phyloP scores from a whole-genome alignment of 2,329 filamentous ascomycete genomes.

The Trichoderma hamatum region DNA sequence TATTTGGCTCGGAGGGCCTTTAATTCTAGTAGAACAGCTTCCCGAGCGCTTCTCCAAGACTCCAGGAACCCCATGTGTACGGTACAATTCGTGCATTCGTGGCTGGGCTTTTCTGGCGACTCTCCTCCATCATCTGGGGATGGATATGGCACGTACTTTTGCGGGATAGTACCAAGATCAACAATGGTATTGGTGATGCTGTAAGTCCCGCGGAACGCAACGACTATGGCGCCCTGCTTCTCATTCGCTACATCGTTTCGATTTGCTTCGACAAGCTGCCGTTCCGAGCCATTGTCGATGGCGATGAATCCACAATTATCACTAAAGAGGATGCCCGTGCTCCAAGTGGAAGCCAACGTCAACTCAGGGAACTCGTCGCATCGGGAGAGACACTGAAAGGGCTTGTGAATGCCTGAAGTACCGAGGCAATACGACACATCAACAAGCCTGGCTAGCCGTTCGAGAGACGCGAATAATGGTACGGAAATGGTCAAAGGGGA shows the following conservation, averaged over 20 bases:
- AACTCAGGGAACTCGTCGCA: slow-evolving; percentile 83
- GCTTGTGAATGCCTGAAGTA: slow-evolving; percentile 75
- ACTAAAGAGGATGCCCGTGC: slow-evolving; percentile 81
- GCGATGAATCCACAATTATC: slow-evolving; percentile 95
- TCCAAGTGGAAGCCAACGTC: slow-evolving; percentile 82
- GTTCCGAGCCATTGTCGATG: slow-evolving; percentile 63
- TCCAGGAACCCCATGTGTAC: slow-evolving; percentile 89
- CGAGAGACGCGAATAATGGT: slow-evolving; percentile 75
- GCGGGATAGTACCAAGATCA: slow-evolving; percentile 85
- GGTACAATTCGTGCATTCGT: slow-evolving; percentile 80
- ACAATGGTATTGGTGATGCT: slow-evolving; percentile 89
- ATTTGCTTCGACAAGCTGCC: slow-evolving; percentile 31
- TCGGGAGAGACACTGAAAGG: slow-evolving; percentile 82
- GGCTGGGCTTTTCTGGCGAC: slow-evolving; percentile 43
- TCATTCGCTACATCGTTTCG: slow-evolving; percentile 2
- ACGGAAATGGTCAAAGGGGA: slow-evolving; percentile 51
- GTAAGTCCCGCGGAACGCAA: slow-evolving; percentile 94
- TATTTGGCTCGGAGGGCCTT: slow-evolving; percentile 60
- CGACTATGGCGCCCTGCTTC: slow-evolving; percentile 60
- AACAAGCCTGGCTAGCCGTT: slow-evolving; percentile 86
- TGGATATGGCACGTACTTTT: slow-evolving; percentile 88
- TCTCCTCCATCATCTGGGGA: slow-evolving; percentile 50
- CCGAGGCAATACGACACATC: slow-evolving; percentile 96
- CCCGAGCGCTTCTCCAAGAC: slow-evolving; percentile 78
- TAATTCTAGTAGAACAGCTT: slow-evolving; percentile 69